Base-by-base conservation (phyloP, 2,329 filamentous ascomycete genomes). In the Paraconiothyrium brasiliense region DNA sequence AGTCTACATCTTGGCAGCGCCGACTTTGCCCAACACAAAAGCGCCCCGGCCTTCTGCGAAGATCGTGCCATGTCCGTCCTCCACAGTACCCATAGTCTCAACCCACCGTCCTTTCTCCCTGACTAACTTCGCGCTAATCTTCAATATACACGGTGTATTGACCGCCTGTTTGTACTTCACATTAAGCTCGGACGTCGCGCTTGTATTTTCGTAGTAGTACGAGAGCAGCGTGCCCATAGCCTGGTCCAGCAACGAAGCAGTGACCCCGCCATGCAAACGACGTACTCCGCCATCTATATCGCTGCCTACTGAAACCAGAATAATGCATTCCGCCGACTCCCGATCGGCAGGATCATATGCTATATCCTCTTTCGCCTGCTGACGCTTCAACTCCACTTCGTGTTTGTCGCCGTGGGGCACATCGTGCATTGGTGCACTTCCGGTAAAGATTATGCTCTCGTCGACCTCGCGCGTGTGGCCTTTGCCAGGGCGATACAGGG, bases 191-290 rank as follows among this genome's bases (percentile, higher is more conserved):
- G 62, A 62, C 10, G 71, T 75, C 49, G 67, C 67, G 41, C 58
- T 58, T 4, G 54, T 54, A 30, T 63, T 63, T 35, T 64, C 58
- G 51, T 68, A 69, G 6, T 41, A 30, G 37, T 67, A 60, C 10
- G 58, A 57, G 8, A 73, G 57, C 44, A 71, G 48, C 9, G 46
- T 58, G 20, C 73, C 69, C 35, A 74, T 74, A n/a, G 66, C 66
- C 20, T 73, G 68, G 61, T 74, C 72, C 6, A 75, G 58, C 24
- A 74, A 44, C 35, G 67, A 66, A 8, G 71, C 69, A 9, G 65
- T 69, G 0, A 73, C 57, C 3, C 73, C 72, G n/a, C 72, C 72
- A 54, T 75, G 73, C 24, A 73, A 43, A n/a, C 67, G 56, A 20
- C 58, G 32, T 13, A 60, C 49, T 1, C 65, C 69, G 8, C 71